Conservation (phyloP, 306 rosid genomes). For the Cyamopsis tetragonoloba region DNA sequence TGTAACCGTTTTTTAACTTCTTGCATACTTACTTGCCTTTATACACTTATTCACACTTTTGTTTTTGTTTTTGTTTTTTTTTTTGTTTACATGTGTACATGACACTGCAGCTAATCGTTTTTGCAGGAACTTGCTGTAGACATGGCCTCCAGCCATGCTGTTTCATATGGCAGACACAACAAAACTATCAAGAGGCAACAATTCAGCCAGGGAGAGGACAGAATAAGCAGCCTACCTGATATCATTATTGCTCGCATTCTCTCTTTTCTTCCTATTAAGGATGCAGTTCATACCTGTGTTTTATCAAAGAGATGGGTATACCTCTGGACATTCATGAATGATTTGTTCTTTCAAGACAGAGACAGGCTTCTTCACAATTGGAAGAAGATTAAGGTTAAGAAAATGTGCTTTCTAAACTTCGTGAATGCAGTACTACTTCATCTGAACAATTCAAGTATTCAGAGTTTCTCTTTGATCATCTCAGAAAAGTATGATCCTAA, state of each 20-base stretch:
- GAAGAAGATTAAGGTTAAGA: not conserved
- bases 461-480: not conserved
- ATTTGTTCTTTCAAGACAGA: not conserved
- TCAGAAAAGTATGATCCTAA: not conserved
- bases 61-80: no score
- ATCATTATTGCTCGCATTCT: not conserved
- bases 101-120: not conserved
- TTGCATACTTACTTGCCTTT: no score
- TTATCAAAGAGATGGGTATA: constrained; percentile 2
- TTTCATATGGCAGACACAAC: no score
- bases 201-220: not conserved
- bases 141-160: not conserved
- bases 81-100: no score
- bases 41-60: no score
- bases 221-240: not conserved
- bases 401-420: not conserved
- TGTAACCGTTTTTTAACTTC: no score
- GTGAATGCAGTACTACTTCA: not conserved
- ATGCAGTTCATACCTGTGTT: constrained; percentile 11
- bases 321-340: constrained; percentile 7
- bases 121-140: not conserved
- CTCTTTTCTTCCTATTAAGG: not conserved
- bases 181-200: not conserved
- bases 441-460: not conserved
- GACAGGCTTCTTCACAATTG: not conserved